Evolutionary conservation across 768 basidiomycete species (phyloP), one percentile per base, ranked within the genome.

Genomic region (Heimioporus sp.): DNA sequence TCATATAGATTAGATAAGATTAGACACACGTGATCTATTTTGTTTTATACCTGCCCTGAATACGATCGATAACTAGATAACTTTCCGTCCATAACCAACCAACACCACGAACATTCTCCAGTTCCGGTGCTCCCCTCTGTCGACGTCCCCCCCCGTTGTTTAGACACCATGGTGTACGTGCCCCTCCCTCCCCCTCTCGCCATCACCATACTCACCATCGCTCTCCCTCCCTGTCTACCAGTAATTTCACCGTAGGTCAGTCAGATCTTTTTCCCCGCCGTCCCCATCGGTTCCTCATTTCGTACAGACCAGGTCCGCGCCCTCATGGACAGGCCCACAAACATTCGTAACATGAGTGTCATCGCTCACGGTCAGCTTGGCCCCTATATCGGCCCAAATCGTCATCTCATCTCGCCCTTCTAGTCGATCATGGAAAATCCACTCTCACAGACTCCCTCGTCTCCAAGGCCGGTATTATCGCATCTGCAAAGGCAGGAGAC

Each of bases 361-460:
- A 91, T 91, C 67, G 91, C 91, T 64, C 90, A 92, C 74, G 90
- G 91, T 89, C 50, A 65, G 85, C 74, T 35, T 46, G 42, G n/a
- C 34, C 49, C 49, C 43, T 31, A 34, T 44, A 44, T 54, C 52
- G 41, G 39, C 54, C 42, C 16, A 48, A 37, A 43, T 60, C 53
- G n/a, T 50, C 34, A 42, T 59, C 61, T 63, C 32, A 63, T 58
- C 61, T 54, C 34, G 48, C 35, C 43, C 54, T 16, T 10, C 30
- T 66, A 92, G 97, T 99, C 83, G 97, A 99, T 76, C 97, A 99
- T 79, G 97, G 97, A 78, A 99, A 99, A 76, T 99, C 97, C 51
- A 99, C 97, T 64, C 86, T 99, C 62, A 98, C 97, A 61, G 97
- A 99, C 74, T 98, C 96, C 38, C 81, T 99, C 41, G 95, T 99